Evolutionary conservation across 106 monocot genomes (phyloP).

Genomic region (Platanthera zijinensis): DNA sequence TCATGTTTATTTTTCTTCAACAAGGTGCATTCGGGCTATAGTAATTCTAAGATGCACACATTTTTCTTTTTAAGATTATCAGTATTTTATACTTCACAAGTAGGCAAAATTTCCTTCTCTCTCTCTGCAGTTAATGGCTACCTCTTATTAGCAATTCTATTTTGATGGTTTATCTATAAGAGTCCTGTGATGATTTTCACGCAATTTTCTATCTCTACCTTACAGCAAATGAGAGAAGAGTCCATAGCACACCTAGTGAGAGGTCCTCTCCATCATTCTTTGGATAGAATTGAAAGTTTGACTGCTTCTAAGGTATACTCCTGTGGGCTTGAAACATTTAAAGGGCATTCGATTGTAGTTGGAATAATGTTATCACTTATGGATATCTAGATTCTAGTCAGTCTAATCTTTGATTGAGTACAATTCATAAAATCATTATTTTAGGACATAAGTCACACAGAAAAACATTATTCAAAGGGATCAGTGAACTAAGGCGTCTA

Average conservation of each 20-base stretch:
- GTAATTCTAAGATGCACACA: background rate
- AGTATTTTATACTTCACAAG: background rate
- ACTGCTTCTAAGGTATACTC: slow-evolving; percentile 50
- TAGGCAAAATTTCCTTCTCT: background rate
- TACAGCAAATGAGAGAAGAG: slow-evolving; percentile 44
- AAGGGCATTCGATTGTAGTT: too few species aligned
- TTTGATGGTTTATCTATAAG: background rate
- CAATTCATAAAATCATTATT: too few species aligned
- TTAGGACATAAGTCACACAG: too few species aligned
- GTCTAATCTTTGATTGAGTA: too few species aligned
- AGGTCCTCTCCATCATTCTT: slow-evolving; percentile 52
- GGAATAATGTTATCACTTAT: too few species aligned
- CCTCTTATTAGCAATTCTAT: background rate
- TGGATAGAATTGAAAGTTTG: slow-evolving; percentile 37
- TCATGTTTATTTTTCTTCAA: background rate
- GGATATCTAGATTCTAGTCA: too few species aligned
- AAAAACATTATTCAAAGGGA: too few species aligned
- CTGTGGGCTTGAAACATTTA: background rate
- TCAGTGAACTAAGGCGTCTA: too few species aligned
- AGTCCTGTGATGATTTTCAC: background rate
- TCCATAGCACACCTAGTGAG: slow-evolving; percentile 54
- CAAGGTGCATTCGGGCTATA: background rate
- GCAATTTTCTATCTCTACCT: background rate
- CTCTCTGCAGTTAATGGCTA: background rate
- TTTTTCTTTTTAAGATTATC: background rate